Evolutionary conservation across 2,329 filamentous ascomycete species (phyloP).

Genomic region (Fusarium mangiferae): DNA sequence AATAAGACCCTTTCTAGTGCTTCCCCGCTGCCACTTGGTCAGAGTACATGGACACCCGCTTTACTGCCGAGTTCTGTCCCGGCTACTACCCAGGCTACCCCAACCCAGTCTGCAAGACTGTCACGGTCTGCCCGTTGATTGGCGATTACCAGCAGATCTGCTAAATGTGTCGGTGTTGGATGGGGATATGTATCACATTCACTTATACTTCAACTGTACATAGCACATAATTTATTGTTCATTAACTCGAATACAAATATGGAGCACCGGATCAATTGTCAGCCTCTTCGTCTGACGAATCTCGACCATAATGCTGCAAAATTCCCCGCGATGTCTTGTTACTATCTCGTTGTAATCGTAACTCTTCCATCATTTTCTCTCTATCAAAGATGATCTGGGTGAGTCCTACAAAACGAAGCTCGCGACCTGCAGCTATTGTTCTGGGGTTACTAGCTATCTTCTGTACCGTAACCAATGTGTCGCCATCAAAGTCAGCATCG

Average conservation of each 20-base stretch:
- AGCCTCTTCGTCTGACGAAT: background rate
- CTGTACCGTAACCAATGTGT: background rate
- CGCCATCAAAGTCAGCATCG: background rate
- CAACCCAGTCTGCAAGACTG: background rate
- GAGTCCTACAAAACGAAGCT: background rate
- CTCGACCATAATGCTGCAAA: background rate
- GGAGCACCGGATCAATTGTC: rapidly evolving
- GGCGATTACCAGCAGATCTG: background rate
- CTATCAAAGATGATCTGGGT: background rate
- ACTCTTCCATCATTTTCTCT: background rate
- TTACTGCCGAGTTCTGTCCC: background rate
- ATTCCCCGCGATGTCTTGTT: background rate
- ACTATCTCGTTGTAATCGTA: rapidly evolving
- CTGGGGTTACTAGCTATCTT: background rate
- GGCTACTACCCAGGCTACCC: background rate
- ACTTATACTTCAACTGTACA: background rate
- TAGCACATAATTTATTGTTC: background rate
- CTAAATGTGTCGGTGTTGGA: background rate
- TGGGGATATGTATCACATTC: rapidly evolving
- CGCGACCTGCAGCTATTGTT: rapidly evolving
- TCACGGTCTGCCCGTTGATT: background rate
- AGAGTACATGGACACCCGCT: background rate
- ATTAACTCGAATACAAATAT: background rate
- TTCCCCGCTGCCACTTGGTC: background rate
- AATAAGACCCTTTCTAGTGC: background rate